Conservation (phyloP, 1,284 basidiomycete species). For the Filobasidium uniguttulatum region DNA sequence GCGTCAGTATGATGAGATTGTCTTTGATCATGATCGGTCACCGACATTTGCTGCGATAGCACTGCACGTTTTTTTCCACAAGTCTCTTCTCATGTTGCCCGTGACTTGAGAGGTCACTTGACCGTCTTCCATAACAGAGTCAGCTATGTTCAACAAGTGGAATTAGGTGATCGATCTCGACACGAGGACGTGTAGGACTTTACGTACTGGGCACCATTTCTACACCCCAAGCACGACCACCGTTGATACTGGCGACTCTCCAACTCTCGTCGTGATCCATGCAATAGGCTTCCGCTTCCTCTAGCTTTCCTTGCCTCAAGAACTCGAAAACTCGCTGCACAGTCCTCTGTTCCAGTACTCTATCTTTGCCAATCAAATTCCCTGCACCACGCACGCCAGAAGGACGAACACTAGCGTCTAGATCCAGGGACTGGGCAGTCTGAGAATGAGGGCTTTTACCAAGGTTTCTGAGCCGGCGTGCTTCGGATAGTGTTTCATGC, state of each 20-base stretch:
- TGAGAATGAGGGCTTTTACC: neutral
- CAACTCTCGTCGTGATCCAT: conserved; percentile 74
- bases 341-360: conserved; percentile 1
- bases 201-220: neutral
- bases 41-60: conserved; percentile 62
- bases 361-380: conserved; percentile 5
- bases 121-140: conserved; percentile 44
- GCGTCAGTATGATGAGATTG: neutral
- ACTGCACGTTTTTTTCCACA: conserved; percentile 76
- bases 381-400: conserved; percentile 10
- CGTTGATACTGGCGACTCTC: conserved; percentile 39
- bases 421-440: conserved; percentile 10
- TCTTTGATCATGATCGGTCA: conserved; percentile 1
- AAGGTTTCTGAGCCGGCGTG: neutral
- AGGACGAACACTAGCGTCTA: conserved; percentile 11
- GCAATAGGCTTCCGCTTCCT: conserved; percentile 70
- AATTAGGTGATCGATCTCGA: neutral
- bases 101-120: conserved; percentile 34
- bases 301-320: conserved; percentile 50
- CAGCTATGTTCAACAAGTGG: conserved; percentile 27
- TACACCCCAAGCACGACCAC: conserved; percentile 12
- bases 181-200: neutral
- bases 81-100: conserved; percentile 56
- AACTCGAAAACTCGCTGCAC: conserved; percentile 31
- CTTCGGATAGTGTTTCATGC: conserved; percentile 10